Base-by-base conservation (phyloP, 2,329 filamentous ascomycete genomes). In the Cordyceps sp. region DNA sequence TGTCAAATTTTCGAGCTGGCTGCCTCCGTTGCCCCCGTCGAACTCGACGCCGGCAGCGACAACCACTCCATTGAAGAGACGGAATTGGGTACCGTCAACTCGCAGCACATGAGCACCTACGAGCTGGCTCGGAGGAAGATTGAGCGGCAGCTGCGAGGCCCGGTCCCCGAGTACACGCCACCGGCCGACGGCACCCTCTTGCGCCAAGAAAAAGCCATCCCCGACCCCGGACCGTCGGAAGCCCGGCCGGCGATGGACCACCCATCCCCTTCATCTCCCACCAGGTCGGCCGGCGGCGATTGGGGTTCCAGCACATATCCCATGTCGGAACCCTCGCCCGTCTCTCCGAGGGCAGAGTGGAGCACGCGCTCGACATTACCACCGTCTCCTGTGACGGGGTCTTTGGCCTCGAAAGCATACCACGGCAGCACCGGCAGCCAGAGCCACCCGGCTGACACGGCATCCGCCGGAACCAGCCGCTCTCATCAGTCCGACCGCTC, bases 1-100 rank as follows among this genome's bases (percentile, higher is more conserved):
- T 61, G 65, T 25, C 59, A 66, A 37, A 58, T 67, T 4, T 68
- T 66, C 36, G 66, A 71, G 41, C 44, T 71, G 43, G 55, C 66
- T 2, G 64, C 55, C 5, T 58, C 59, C 0, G 39, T 52, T 1
- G 49, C 53, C 3, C 65, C 64, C 0, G 59, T 55, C 5, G 68
- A 72, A 42, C 50, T 72, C 26, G 62, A 69, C 27, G 59, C 50
- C 13, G 33, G 53, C 9, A 30, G 48, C 10, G 52, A 60, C 30
- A 50, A 47, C 9, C 45, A 46, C 29, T 58, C 51, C 5, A 45
- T 51, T 12, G 53, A 52, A 10, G 57, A 58, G 2, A 57, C 55
- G 1, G 56, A 61, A 25, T 39, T 62, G 6, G 56, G 55, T 1
- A 57, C 53, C 1, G 53, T 59, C 17, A 54, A 55, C 21, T 50